phyloP scores from a whole-genome alignment of 805 yeast species.

The Wickerhamomyces alni region DNA sequence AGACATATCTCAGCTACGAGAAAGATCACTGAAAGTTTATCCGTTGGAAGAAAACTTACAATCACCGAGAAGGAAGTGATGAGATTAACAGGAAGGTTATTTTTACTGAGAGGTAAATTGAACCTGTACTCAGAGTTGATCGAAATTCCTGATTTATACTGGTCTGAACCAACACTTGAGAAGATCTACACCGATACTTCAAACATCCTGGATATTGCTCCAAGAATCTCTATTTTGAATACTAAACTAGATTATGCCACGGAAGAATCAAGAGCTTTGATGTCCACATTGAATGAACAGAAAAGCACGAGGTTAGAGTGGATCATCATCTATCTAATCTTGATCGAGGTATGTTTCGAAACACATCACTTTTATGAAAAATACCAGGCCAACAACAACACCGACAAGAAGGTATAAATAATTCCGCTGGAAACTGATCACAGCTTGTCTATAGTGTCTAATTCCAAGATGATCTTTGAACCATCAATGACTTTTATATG shows the following conservation, averaged over 20 bases:
- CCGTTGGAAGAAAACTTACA: conserved; percentile 51
- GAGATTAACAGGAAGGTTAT: conserved; percentile 64
- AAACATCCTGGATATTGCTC: conserved; percentile 63
- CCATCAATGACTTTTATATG: conserved; percentile 22
- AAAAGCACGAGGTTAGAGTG: conserved; percentile 76
- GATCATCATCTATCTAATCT: conserved; percentile 78
- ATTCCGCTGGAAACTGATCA: background rate
- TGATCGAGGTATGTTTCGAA: conserved; percentile 84
- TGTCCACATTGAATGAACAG: conserved; percentile 69
- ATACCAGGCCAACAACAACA: conserved; percentile 20
- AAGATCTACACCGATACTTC: conserved; percentile 68
- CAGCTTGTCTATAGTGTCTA: conserved; percentile 16
- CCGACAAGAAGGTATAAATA: background rate
- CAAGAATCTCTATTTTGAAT: conserved; percentile 74
- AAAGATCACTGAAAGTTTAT: conserved; percentile 56
- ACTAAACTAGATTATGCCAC: conserved; percentile 86
- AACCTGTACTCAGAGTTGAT: conserved; percentile 83
- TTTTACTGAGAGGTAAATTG: conserved; percentile 73
- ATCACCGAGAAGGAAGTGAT: conserved; percentile 57
- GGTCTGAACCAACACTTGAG: conserved; percentile 88
- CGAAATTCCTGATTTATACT: conserved; percentile 88
- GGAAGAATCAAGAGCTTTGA: conserved; percentile 76
- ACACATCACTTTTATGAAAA: conserved; percentile 65
- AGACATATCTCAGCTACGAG: conserved; percentile 58
- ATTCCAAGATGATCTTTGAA: conserved; percentile 15